These are phyloP conservation scores for Streptanthus diversifolius DNA, from an alignment of 345 rosid genomes.

Conservation along the genomic window DNA sequence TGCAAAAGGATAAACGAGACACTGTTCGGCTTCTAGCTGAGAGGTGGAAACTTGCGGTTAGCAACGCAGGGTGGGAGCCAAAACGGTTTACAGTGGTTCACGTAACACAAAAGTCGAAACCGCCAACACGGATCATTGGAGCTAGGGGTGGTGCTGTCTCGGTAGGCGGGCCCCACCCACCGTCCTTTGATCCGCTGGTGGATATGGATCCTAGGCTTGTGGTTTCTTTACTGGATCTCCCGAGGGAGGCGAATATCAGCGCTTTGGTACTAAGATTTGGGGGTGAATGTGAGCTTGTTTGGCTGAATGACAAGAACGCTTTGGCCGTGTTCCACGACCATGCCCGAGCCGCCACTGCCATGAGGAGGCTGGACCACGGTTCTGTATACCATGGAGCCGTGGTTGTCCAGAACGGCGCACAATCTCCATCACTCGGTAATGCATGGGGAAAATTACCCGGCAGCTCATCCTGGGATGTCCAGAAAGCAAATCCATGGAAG, in stretches of 20 bases:
- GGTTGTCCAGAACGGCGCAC: slow-evolving; percentile 45
- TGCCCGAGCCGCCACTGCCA: slow-evolving; percentile 94
- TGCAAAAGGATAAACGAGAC: slow-evolving; percentile 91
- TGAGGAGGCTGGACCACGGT: slow-evolving; percentile 94
- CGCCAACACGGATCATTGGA: slow-evolving; percentile 76
- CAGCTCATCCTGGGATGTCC: slow-evolving; percentile 21
- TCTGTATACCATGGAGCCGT: slow-evolving; percentile 75
- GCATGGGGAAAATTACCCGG: slow-evolving; percentile 54
- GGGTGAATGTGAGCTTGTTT: slow-evolving; percentile 90
- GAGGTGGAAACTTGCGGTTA: slow-evolving; percentile 88
- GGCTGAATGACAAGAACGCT: slow-evolving; percentile 95
- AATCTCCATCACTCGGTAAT: slow-evolving; percentile 40
- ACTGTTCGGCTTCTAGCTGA: slow-evolving; percentile 82
- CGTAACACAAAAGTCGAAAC: slow-evolving; percentile 69
- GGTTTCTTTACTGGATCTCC: slow-evolving; percentile 82
- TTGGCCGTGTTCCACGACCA: slow-evolving; percentile 86
- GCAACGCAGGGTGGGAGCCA: slow-evolving; percentile 90
- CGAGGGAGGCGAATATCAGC: slow-evolving; percentile 82
- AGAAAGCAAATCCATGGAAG: slow-evolving; percentile 78
- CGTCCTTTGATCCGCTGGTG: slow-evolving; percentile 63
- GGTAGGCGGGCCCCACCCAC: slow-evolving; percentile 47
- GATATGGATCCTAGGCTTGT: slow-evolving; percentile 98
- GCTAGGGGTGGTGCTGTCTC: slow-evolving; percentile 48
- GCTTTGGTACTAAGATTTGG: slow-evolving; percentile 84
- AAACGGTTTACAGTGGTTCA: slow-evolving; percentile 78